These are phyloP conservation scores for Echinosophora koreensis DNA, from an alignment of 306 rosid species.

Conservation along the genomic window DNA sequence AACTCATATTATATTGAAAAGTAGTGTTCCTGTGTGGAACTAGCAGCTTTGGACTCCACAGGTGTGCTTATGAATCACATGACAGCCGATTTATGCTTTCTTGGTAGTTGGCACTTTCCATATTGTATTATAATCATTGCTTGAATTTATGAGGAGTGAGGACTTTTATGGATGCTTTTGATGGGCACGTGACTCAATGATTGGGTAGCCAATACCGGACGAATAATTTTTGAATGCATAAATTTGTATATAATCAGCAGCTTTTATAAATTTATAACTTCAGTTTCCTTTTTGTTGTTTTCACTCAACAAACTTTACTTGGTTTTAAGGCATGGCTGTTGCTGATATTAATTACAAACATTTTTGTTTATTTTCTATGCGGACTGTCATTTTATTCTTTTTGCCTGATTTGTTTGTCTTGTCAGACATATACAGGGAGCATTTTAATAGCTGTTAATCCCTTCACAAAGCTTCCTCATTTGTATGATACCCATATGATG, in stretches of 20 bases:
- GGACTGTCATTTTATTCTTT: conserved; percentile 26
- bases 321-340: conserved; percentile 27
- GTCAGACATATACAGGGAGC: conserved; percentile 95
- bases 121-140: neutral
- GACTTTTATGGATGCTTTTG: conserved; percentile 7
- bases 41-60: neutral
- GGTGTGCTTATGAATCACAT: conserved; percentile 3
- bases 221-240: conserved; percentile 25
- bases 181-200: conserved; percentile 5
- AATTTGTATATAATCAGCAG: neutral
- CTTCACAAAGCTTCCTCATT: conserved; percentile 96
- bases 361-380: neutral
- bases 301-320: conserved; percentile 17
- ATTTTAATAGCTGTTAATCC: conserved; percentile 97
- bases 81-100: conserved; percentile 20
- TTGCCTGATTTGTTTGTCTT: conserved; percentile 41
- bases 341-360: conserved; percentile 18
- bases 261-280: conserved; percentile 28
- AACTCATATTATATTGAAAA: conserved; percentile 2
- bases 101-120: conserved; percentile 16
- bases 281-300: conserved; percentile 23
- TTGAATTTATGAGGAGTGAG: conserved; percentile 10
- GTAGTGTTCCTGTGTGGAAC: neutral
- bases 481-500: conserved; percentile 93
- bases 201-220: neutral